Evolutionary conservation across 305 asterid genomes (phyloP), one percentile per base, ranked within the genome.

Genomic region (Withania somnifera): DNA sequence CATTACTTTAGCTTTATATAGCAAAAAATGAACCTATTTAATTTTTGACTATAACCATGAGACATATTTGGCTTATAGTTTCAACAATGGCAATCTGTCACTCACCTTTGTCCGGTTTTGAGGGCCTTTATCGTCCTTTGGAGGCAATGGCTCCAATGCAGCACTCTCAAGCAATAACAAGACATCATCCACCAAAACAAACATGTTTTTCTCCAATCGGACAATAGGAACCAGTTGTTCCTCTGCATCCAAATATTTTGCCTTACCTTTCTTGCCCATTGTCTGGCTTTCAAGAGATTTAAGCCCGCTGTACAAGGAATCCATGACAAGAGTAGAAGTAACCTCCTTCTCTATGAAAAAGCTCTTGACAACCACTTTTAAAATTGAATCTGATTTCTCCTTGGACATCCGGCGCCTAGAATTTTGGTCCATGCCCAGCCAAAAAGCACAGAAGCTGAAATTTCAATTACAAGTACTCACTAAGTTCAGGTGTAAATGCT

Each of bases 261-360:
- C 93, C 90, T 88, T 91, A 85, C 88, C 90, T 83, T 87, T 92
- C 87, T 92, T 90, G 71, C 88, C 90, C 90, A 88, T 93, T 28
- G 85, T 82, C 85, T 91, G 97, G 81, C 93, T 93, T 89, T 93
- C 97, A 78, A 97, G 89, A 85, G 98, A 98, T 92, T 90, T 95
- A 84, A 95, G 87, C 64, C 99, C 99, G 86, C 97, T 92, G 85
- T 91, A 93, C 77, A 97, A 78, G 40, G 99, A 93, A 85, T 95
- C 99, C 99, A 97, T 97, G 87, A 97, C 98, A 78, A 97, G 92
- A 66, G 99, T 97, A 81, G 98, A 95, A 13, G 98, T 91, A 88
- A 93, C 98, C 89, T 97, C 99, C 84, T 95, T 95, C 87, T 95
- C 99, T 82, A 95, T 88, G 86, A 95, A 95, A 85, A 97, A 95